Conservation (phyloP, 2,329 filamentous ascomycete species). For the Amylocarpus encephaloides region DNA sequence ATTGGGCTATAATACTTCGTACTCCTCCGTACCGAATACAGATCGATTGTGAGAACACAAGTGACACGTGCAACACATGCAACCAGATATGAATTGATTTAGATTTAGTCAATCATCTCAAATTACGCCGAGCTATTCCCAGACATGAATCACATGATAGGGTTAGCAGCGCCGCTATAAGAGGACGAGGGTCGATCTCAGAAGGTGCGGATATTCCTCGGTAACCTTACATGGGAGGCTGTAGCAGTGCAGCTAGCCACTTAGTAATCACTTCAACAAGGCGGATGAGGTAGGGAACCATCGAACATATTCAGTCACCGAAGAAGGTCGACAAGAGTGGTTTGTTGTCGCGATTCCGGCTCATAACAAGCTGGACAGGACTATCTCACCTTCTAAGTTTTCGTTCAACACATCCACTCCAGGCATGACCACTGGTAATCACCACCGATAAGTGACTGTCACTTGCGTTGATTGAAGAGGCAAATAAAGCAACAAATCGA, state of each 20-base stretch:
- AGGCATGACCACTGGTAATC: slow-evolving; percentile 20
- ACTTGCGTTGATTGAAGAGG: slow-evolving; percentile 13
- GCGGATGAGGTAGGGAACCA: not conserved
- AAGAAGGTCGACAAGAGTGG: not conserved
- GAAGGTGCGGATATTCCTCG: not conserved
- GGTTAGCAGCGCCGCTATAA: not conserved
- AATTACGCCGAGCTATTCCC: too few relatives aligned
- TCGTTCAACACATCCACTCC: not conserved
- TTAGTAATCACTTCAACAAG: not conserved
- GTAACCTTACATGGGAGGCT: not conserved
- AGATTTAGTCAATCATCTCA: too few relatives aligned
- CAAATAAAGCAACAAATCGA: not conserved
- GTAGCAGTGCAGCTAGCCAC: not conserved
- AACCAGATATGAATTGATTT: too few relatives aligned
- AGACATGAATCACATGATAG: too few relatives aligned
- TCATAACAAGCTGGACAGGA: not conserved
- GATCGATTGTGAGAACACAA: too few relatives aligned
- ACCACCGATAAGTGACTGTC: slow-evolving; percentile 11
- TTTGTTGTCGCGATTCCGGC: not conserved
- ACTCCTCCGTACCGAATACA: too few relatives aligned
- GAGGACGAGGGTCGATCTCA: not conserved
- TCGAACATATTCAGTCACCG: not conserved
- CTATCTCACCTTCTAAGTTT: not conserved
- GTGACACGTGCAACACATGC: too few relatives aligned
- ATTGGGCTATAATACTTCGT: not conserved